A percentile compares a stretch with the other conserved stretches of the same genome.
These are phyloP conservation scores for Pulicaria dysenterica DNA, from an alignment of 129 eudicot genomes.

Conservation along the genomic window DNA sequence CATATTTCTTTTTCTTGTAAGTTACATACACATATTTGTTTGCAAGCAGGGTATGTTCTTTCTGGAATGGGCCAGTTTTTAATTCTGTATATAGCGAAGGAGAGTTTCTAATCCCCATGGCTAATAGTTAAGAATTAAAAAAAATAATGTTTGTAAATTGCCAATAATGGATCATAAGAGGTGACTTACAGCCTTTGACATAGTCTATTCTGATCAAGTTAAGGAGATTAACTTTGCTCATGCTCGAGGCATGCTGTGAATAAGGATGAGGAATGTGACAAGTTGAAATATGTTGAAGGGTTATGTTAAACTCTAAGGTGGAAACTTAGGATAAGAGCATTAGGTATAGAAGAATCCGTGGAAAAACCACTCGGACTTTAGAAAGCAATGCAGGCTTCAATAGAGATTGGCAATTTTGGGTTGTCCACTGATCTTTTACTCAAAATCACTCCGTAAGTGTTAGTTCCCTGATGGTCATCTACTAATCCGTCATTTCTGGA, in stretches of 20 bases:
- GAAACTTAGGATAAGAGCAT: too few relatives aligned
- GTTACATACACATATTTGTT: neutral
- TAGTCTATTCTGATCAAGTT: neutral
- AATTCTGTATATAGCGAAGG: neutral
- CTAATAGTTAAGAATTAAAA: neutral
- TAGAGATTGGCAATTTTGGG: too few relatives aligned
- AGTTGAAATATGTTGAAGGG: neutral
- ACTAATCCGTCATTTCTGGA: too few relatives aligned
- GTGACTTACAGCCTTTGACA: neutral
- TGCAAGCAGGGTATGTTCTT: neutral
- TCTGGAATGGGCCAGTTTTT: slow-evolving; percentile 1
- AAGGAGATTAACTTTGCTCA: neutral
- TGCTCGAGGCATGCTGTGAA: neutral
- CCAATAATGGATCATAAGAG: neutral
- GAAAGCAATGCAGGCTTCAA: too few relatives aligned
- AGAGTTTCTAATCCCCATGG: slow-evolving; percentile 1
- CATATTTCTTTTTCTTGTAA: slow-evolving; percentile 16
- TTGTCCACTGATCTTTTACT: too few relatives aligned
- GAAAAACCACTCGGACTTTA: too few relatives aligned
- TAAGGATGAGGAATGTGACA: neutral
- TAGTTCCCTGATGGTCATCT: too few relatives aligned
- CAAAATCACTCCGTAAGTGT: too few relatives aligned
- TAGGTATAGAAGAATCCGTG: too few relatives aligned
- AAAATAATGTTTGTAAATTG: neutral
- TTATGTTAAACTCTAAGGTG: too few relatives aligned